A percentile compares a stretch with the other conserved stretches of the same genome.
phyloP scores from a whole-genome alignment of 2,329 filamentous ascomycete genomes.

The Dichotomopilus funicola region DNA sequence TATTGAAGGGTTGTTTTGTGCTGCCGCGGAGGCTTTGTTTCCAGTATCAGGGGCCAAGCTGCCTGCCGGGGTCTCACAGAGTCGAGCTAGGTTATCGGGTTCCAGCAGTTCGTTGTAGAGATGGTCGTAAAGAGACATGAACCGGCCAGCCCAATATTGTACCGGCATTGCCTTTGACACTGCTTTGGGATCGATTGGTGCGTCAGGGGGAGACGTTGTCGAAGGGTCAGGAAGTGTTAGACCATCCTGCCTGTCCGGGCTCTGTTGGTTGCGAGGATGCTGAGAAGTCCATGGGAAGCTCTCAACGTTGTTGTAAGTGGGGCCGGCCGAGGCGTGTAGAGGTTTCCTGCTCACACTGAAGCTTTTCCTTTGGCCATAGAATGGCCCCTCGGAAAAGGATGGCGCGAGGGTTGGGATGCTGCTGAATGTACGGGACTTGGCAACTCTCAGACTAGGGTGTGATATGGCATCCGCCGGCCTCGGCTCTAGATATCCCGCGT shows the following conservation, averaged over 20 bases:
- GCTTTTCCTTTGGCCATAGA: slow-evolving; percentile 11
- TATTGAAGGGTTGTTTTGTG: slow-evolving; percentile 19
- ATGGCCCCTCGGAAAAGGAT: slow-evolving; percentile 18
- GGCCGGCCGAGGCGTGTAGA: not conserved
- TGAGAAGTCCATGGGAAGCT: not conserved
- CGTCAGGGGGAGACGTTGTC: not conserved
- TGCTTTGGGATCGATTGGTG: slow-evolving; percentile 23
- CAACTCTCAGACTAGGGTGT: not conserved
- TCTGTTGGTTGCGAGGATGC: not conserved
- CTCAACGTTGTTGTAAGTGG: not conserved
- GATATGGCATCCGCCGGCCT: not conserved
- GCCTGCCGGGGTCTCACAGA: slow-evolving; percentile 18
- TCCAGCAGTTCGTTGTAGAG: slow-evolving; percentile 37
- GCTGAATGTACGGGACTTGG: slow-evolving; percentile 19
- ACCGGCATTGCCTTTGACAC: slow-evolving; percentile 40
- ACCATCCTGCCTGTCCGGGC: not conserved
- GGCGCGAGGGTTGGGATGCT: slow-evolving; percentile 20
- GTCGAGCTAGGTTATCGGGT: slow-evolving; percentile 17
- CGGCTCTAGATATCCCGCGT: too few relatives aligned
- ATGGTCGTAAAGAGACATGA: slow-evolving; percentile 50
- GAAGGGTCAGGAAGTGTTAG: not conserved
- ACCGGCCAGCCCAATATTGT: slow-evolving; percentile 57
- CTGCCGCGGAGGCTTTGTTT: slow-evolving; percentile 1
- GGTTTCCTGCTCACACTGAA: slow-evolving; percentile 14
- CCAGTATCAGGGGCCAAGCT: not conserved